Evolutionary conservation across 495 filamentous ascomycete species (phyloP).

Genomic region (Xylaria bambusicola): DNA sequence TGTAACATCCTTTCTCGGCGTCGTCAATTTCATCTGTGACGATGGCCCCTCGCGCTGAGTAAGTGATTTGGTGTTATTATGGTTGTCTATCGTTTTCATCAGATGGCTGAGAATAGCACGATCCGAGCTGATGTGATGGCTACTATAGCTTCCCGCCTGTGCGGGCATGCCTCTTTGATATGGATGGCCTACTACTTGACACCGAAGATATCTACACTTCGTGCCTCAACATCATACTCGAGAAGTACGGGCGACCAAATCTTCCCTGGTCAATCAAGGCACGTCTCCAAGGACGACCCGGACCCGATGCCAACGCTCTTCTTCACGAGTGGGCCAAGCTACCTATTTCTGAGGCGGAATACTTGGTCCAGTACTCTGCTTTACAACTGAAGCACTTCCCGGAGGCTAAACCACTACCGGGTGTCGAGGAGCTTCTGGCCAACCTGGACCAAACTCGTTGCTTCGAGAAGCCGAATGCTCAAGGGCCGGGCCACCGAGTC

Average conservation of each 20-base stretch:
- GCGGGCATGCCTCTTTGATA: conserved; percentile 95
- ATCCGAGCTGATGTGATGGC: conserved; percentile 22
- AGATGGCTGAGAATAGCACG: not conserved
- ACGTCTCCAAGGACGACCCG: conserved; percentile 88
- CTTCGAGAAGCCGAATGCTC: conserved; percentile 38
- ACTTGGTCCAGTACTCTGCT: conserved; percentile 53
- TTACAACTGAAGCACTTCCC: conserved; percentile 76
- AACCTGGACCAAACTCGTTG: conserved; percentile 50
- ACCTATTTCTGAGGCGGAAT: conserved; percentile 69
- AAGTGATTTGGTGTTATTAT: conserved; percentile 29
- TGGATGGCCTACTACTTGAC: conserved; percentile 95
- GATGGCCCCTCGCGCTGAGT: conserved; percentile 49
- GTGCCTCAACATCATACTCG: conserved; percentile 79
- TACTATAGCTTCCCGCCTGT: conserved; percentile 67
- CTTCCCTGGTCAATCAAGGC: conserved; percentile 96
- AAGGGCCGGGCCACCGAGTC: conserved; percentile 48
- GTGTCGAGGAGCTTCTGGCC: conserved; percentile 68
- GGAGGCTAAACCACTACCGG: conserved; percentile 71
- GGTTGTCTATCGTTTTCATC: not conserved
- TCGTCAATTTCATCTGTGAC: not conserved
- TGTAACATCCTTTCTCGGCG: too few species aligned
- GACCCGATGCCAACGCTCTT: conserved; percentile 58
- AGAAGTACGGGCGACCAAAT: conserved; percentile 65
- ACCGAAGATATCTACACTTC: conserved; percentile 90
- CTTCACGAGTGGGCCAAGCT: conserved; percentile 81